phyloP scores from a whole-genome alignment of 1,284 basidiomycete genomes.

The Irpex sp. region DNA sequence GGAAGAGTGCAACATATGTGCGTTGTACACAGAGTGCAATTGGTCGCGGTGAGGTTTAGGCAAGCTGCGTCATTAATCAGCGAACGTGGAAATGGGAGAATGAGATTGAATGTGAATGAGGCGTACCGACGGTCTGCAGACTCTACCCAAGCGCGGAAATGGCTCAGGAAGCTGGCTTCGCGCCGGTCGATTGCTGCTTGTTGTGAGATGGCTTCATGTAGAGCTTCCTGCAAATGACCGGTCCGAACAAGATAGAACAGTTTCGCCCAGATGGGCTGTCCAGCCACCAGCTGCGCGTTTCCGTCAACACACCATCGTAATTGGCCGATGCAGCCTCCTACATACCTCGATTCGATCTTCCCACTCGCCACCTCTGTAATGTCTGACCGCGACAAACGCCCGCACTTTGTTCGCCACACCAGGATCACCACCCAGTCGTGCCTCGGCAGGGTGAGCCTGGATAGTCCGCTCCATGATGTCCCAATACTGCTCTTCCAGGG shows the following conservation, averaged over 20 bases:
- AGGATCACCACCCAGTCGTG: constrained; percentile 89
- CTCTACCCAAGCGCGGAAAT: constrained; percentile 87
- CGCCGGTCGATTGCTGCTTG: constrained; percentile 76
- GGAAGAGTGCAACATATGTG: constrained; percentile 85
- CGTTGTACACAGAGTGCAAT: constrained; percentile 86
- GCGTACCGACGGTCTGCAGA: constrained; percentile 71
- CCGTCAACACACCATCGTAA: too few relatives aligned
- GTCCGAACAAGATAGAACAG: constrained; percentile 89
- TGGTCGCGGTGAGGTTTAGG: constrained; percentile 83
- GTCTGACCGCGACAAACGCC: constrained; percentile 79
- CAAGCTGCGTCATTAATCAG: constrained; percentile 40
- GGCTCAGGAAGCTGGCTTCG: constrained; percentile 82
- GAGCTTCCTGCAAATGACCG: constrained; percentile 79
- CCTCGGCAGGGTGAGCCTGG: constrained; percentile 82
- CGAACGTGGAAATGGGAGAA: not conserved
- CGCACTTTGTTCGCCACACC: constrained; percentile 87
- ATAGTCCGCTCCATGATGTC: constrained; percentile 83
- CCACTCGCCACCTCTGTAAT: constrained; percentile 83
- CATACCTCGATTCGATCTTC: constrained; percentile 80
- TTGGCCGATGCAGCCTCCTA: not conserved
- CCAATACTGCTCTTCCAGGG: constrained; percentile 85
- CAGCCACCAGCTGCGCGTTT: constrained; percentile 63
- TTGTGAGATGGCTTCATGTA: constrained; percentile 71
- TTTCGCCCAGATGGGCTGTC: constrained; percentile 90
- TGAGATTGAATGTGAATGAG: not conserved